Evolutionary conservation across 2,329 filamentous ascomycete genomes (phyloP).

Genomic region (Sphaerostilbella broomeana): DNA sequence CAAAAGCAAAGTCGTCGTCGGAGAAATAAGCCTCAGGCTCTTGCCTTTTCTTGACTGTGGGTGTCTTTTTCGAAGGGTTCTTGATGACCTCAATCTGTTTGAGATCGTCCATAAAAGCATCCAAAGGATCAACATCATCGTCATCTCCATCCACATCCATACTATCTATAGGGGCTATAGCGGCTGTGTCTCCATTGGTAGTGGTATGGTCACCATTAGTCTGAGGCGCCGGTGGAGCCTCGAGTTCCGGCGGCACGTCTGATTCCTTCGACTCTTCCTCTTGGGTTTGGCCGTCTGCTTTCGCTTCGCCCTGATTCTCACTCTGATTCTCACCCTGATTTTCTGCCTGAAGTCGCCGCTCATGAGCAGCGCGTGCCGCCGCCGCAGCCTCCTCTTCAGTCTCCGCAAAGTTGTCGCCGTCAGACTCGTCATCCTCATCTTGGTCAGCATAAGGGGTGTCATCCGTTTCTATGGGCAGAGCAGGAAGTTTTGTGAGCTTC

Average conservation of each 20-base stretch:
- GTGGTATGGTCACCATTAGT: slow-evolving; percentile 14
- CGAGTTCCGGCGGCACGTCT: slow-evolving; percentile 21
- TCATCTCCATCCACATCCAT: slow-evolving; percentile 58
- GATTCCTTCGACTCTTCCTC: slow-evolving; percentile 21
- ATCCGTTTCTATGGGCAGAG: slow-evolving; percentile 60
- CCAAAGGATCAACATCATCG: slow-evolving; percentile 70
- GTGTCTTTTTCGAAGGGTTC: slow-evolving; percentile 19
- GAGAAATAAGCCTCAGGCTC: slow-evolving; percentile 83
- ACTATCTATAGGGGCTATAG: slow-evolving; percentile 26
- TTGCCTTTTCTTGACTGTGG: slow-evolving; percentile 45
- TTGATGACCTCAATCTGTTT: slow-evolving; percentile 47
- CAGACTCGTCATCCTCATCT: slow-evolving; percentile 64
- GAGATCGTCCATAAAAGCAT: slow-evolving; percentile 88
- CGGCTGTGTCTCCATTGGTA: not conserved
- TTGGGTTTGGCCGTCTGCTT: slow-evolving; percentile 31
- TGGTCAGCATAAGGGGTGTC: slow-evolving; percentile 55
- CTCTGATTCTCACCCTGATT: slow-evolving; percentile 41
- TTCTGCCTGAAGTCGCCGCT: slow-evolving; percentile 60
- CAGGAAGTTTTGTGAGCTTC: slow-evolving; percentile 86
- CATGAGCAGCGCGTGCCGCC: slow-evolving; percentile 76
- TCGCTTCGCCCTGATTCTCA: not conserved
- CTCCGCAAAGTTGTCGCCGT: slow-evolving; percentile 68
- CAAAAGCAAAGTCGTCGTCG: slow-evolving; percentile 65
- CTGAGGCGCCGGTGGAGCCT: slow-evolving; percentile 3
- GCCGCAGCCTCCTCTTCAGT: slow-evolving; percentile 85